Evolutionary conservation across 1,284 basidiomycete genomes (phyloP), one percentile per base, ranked within the genome.

Genomic region (Rhodotorula sp.): DNA sequence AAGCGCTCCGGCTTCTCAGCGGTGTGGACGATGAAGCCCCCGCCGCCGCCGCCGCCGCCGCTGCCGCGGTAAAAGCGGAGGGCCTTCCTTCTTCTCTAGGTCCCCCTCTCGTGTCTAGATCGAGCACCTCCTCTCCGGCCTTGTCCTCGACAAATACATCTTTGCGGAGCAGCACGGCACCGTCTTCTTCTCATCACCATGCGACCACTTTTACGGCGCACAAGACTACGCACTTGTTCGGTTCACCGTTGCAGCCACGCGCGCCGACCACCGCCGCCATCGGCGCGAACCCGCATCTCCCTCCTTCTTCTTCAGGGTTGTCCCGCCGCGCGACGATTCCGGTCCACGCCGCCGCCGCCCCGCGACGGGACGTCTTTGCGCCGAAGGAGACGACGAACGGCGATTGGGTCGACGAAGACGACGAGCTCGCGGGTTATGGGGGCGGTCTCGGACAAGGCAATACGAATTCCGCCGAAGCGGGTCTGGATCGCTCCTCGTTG

Each of bases 331-430:
- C 53, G 53, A 54, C 26, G n/a, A 26, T 54, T 5, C 53, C 53
- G 26, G 53, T 26, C 14, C 53, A 54, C 53, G 20, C 48, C 20
- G n/a, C 15, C n/a, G 53, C 6, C n/a, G 24, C 6, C 15, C 57
- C 37, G 22, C 42, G n/a, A 7, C 15, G 83, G 17, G 81, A 84
- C 72, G 83, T 83, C 1, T 83, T 83, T 73, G 80, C 82, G 24
- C 79, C 80, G 60, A 76, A 64, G 37, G 56, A 22, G 60, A 62
- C 10, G 75, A 71, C 6, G 68, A 65, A 20, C 76, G 80, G 80
- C 17, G 81, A 82, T n/a, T 82, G 82, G 83, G 77, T 81, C 33
- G 81, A 81, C 63, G 82, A 83, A 44, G 81, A 82, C 30, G 81
- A 82, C 22, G 80, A 80, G 17, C 56, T 72, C 10, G 64, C 54